Base-by-base conservation (phyloP, 2,329 filamentous ascomycete species). In the Trichoderma oligosporum region DNA sequence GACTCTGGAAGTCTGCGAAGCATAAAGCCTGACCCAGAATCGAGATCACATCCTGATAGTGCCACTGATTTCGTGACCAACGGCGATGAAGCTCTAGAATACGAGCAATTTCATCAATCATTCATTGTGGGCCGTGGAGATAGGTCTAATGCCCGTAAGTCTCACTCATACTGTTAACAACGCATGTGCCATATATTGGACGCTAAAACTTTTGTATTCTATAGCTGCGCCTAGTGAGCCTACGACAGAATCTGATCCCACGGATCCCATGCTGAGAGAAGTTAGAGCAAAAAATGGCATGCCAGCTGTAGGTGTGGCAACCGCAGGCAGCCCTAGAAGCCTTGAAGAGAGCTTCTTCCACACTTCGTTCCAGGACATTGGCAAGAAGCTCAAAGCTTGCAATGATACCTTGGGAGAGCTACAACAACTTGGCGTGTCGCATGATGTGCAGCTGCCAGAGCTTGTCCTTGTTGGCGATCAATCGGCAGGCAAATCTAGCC, bases 391-490 rank as follows among this genome's bases (percentile, higher is more conserved):
- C 1, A 87, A 87, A 51, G 77, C 81, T 0, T 82, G 85, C 47
- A 85, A 90, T 2, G 78, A 87, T 45, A 82, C 82, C 0, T 79
- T 91, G 0, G 82, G 82, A 3, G 82, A 87, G 46, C 79, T 96
- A 0, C 83, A 89, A 49, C 79, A 85, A 5, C 78, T 93, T 0
- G 89, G 88, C 0, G 84, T 96, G 0, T 84, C 88, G 48, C 82
- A 88, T 16, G 81, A 84, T 4, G 82, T 90, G 0, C 82, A 83
- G 0, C 75, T 96, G 0, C 90, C 91, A 0, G 89, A 91, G 63
- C 84, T 95, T 8, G 88, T 93, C 5, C 82, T 96, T 0, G 84
- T 96, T 0, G 91, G 91, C 0, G 91, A 96, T 47, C 91, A 96
- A 66, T 89, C 84, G 0, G 87, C 90, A 0, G 92, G 91, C 0